A percentile compares a stretch with the other conserved stretches of the same genome.
Conservation (phyloP, 1,284 basidiomycete genomes). For the Heterobasidion parviporum region DNA sequence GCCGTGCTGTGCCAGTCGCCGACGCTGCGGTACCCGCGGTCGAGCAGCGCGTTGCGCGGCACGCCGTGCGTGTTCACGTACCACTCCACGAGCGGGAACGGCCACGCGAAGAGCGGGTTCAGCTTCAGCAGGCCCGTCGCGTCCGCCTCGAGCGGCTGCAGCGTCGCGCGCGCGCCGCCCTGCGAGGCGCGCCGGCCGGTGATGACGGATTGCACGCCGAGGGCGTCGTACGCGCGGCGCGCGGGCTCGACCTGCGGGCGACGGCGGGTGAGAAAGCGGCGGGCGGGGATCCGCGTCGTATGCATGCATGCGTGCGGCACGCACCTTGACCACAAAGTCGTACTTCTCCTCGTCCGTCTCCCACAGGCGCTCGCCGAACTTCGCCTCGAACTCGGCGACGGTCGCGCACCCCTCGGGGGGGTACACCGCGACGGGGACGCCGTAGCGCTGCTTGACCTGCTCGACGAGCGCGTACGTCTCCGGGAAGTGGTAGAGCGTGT, state of each 20-base stretch:
- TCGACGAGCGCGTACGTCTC: slow-evolving; percentile 88
- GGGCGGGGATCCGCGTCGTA: no score
- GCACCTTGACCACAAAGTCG: slow-evolving; percentile 88
- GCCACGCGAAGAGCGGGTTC: slow-evolving; percentile 92
- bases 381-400: slow-evolving; percentile 71
- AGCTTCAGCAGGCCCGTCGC: slow-evolving; percentile 89
- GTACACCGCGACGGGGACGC: slow-evolving; percentile 70
- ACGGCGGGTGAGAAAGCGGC: no score
- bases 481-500: slow-evolving; percentile 94
- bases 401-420: slow-evolving; percentile 69
- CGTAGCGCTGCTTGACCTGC: slow-evolving; percentile 73
- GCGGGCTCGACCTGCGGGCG: slow-evolving; percentile 83
- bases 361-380: slow-evolving; percentile 84
- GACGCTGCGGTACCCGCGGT: slow-evolving; percentile 89
- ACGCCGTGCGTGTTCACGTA: slow-evolving; percentile 83
- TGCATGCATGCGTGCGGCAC: no score
- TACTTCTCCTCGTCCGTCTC: slow-evolving; percentile 84
- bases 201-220: slow-evolving; percentile 84
- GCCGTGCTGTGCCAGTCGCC: slow-evolving; percentile 96
- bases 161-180: slow-evolving; percentile 77
- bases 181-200: slow-evolving; percentile 92
- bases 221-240: slow-evolving; percentile 76
- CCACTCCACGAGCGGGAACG: slow-evolving; percentile 78
- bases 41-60: slow-evolving; percentile 84
- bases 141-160: slow-evolving; percentile 89